A percentile compares a stretch with the other conserved stretches of the same genome.
Evolutionary conservation across 1,139 yeast genomes (phyloP).

Genomic region (Hansenula lynferdii): DNA sequence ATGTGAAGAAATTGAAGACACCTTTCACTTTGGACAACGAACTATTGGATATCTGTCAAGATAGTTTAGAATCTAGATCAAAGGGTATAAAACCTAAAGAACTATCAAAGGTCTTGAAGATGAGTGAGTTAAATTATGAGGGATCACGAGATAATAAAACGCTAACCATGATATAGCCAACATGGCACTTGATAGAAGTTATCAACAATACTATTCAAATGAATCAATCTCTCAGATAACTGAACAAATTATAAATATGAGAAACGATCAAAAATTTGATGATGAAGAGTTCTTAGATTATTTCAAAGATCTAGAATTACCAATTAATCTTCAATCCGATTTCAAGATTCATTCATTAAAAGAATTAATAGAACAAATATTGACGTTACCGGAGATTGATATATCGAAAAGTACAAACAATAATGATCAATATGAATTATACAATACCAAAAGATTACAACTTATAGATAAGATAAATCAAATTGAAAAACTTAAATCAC

Average conservation of each 20-base stretch:
- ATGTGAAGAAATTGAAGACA: neutral
- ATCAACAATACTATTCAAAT: constrained; percentile 13
- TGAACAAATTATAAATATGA: constrained; percentile 16
- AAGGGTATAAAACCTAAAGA: neutral
- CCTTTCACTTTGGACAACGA: neutral
- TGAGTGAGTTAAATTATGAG: too few species aligned
- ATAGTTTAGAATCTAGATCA: neutral
- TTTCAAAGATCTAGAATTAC: constrained; percentile 10
- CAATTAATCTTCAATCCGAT: constrained; percentile 11
- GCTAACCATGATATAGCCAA: constrained; percentile 11
- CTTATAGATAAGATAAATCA: constrained; percentile 5
- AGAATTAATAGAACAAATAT: constrained; percentile 15
- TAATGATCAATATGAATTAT: constrained; percentile 1
- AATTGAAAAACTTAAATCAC: constrained; percentile 6
- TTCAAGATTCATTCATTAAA: constrained; percentile 13
- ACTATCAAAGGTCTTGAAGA: neutral
- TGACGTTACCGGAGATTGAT: constrained; percentile 11
- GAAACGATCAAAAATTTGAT: constrained; percentile 9
- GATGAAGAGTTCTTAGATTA: constrained; percentile 4
- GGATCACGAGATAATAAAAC: too few species aligned
- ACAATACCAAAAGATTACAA: constrained; percentile 7
- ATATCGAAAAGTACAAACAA: too few species aligned
- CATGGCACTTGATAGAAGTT: constrained; percentile 5
- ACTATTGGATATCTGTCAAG: neutral
- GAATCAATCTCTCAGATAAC: constrained; percentile 17